Base-by-base conservation (phyloP, 2,329 filamentous ascomycete species). In the Sphaerulina populicola region DNA sequence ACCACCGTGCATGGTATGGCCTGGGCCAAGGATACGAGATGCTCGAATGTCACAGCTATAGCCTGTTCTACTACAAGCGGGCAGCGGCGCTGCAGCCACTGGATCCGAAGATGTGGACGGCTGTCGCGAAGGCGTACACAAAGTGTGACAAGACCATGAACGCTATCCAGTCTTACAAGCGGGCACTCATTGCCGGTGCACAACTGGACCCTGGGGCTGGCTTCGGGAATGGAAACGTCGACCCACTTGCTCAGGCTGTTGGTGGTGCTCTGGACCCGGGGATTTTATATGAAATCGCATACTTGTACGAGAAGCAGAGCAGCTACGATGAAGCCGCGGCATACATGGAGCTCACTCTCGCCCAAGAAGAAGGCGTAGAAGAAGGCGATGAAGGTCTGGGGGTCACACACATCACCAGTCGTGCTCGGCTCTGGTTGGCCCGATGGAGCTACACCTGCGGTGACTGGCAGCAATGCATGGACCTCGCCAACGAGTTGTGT, bases 41-140 rank as follows among this genome's bases (percentile, higher is more conserved):
- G 60, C 79, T 98, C 7, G 93, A 98, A 70, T 96, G 96, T 88
- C 88, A 95, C 65, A 89, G 90, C 39, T 98, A 98, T 67, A 90
- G 91, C 1, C 73, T 98, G 0, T 97, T 93, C 79, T 98, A 98
- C 71, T 96, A 95, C 73, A 94, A 97, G 66, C 88, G 93, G 51
- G 93, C 93, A 0, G 91, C 91, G 0, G 88, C 89, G 0, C 75
- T 98, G 1, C 82, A 90, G n/a, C 89, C 91, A 0, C 96, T 91
- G 77, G 93, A 98, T 61, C 88, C 90, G 0, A 97, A 97, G 69
- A 94, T 98, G 87, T 98, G 93, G 93, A 86, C 93, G 74, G 93
- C 93, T 0, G 89, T 98, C 4, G 93, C 88, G 8, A 86, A 86
- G 31, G 96, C 91, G 66, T 83, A 94, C 57, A 85, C 91, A 55